phyloP scores from a whole-genome alignment of 2,329 filamentous ascomycete species.

The Pestalotiopsis sp. region DNA sequence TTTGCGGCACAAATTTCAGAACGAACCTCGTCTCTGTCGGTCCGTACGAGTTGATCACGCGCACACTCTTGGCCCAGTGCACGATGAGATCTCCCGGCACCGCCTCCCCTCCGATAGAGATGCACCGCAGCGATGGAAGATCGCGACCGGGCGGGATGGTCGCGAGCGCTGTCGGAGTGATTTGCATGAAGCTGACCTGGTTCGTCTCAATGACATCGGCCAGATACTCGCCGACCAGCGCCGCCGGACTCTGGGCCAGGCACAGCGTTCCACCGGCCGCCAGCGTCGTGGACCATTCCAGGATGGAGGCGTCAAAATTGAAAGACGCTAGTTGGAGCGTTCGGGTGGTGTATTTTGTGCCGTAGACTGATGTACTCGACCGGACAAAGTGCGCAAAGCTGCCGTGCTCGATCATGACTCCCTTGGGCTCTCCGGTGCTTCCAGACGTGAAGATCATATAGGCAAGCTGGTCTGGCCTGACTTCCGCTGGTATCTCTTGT shows the following conservation, averaged over 20 bases:
- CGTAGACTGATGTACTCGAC: neutral
- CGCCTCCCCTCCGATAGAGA: neutral
- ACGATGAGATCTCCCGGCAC: neutral
- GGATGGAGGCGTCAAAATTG: neutral
- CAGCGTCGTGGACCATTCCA: neutral
- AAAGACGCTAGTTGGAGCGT: neutral
- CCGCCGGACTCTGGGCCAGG: neutral
- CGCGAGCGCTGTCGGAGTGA: neutral
- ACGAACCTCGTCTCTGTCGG: neutral
- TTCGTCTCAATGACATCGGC: neutral
- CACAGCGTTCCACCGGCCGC: neutral
- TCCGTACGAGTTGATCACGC: neutral
- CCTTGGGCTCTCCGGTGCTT: slow-evolving; percentile 14
- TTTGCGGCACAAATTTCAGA: neutral
- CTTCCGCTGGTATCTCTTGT: neutral
- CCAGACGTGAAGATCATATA: slow-evolving; percentile 14
- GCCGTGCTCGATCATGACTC: slow-evolving; percentile 12
- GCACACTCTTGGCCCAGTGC: neutral
- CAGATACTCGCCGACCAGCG: neutral
- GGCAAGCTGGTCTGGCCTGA: neutral
- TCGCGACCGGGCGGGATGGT: neutral
- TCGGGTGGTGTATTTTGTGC: neutral
- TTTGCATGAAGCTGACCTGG: neutral
- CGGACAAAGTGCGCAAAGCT: neutral
- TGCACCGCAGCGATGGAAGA: neutral